Conservation (phyloP, 108 stramenopile genomes). For the Nannochloropsis oceanica region DNA sequence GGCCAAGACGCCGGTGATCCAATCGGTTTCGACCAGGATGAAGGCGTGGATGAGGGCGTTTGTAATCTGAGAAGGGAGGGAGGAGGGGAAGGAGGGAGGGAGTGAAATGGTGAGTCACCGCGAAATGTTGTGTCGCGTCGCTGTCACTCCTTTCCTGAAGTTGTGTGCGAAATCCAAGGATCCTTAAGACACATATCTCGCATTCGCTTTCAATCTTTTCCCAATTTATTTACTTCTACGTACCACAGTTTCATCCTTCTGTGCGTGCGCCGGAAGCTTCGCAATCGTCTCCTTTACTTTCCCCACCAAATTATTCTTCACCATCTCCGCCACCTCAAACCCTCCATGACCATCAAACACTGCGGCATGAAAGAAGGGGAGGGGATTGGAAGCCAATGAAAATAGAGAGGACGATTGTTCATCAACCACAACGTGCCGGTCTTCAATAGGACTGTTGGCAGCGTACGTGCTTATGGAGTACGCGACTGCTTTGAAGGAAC, state of each 20-base stretch:
- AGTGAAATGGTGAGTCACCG: background rate
- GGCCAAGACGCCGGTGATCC: constrained; percentile 11
- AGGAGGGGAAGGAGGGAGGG: background rate
- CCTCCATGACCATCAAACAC: constrained; percentile 50
- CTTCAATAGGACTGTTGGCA: constrained; percentile 45
- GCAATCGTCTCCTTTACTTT: constrained; percentile 7
- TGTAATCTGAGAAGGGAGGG: background rate
- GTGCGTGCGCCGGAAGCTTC: constrained; percentile 2
- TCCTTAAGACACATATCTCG: too few species aligned
- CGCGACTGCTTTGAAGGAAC: background rate
- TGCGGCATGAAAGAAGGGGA: constrained; percentile 30
- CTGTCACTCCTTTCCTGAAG: too few species aligned
- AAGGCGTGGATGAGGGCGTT: constrained; percentile 27
- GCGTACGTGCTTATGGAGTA: constrained; percentile 23
- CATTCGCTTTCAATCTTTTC: too few species aligned
- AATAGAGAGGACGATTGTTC: background rate
- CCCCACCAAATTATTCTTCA: constrained; percentile 11
- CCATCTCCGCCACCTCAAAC: constrained; percentile 46
- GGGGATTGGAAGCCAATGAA: background rate
- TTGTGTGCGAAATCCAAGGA: too few species aligned
- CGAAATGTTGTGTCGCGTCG: too few species aligned
- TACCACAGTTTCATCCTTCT: background rate
- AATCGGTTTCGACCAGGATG: constrained; percentile 30
- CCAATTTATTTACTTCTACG: background rate
- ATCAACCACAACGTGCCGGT: constrained; percentile 26